Evolutionary conservation across 2,329 filamentous ascomycete genomes (phyloP).

Genomic region (Cladosporium sp.): DNA sequence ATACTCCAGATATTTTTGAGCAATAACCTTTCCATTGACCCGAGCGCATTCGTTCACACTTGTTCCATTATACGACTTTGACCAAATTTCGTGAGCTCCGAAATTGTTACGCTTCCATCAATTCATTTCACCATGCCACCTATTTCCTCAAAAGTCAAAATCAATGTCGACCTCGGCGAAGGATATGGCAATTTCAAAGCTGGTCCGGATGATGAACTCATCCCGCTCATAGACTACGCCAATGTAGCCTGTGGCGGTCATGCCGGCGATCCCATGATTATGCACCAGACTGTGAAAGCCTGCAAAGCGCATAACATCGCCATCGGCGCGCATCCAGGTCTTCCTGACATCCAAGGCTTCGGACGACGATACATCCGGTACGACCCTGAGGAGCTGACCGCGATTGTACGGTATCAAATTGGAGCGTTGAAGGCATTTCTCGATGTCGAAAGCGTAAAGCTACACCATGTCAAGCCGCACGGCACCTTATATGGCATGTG

Average conservation of each 20-base stretch:
- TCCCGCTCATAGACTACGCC: slow-evolving; percentile 61
- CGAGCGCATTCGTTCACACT: neutral
- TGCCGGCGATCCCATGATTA: slow-evolving; percentile 61
- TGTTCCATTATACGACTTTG: neutral
- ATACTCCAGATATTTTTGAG: neutral
- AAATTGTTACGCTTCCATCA: neutral
- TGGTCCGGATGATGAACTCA: slow-evolving; percentile 61
- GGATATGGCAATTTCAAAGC: slow-evolving; percentile 52
- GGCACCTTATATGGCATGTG: slow-evolving; percentile 61
- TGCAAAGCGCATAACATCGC: slow-evolving; percentile 60
- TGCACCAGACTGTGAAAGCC: slow-evolving; percentile 59
- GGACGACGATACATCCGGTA: slow-evolving; percentile 53
- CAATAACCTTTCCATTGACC: neutral
- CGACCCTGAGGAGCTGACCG: slow-evolving; percentile 13
- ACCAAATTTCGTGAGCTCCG: neutral
- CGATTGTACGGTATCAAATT: slow-evolving; percentile 61
- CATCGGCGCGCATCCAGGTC: slow-evolving; percentile 63
- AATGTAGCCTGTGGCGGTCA: slow-evolving; percentile 58
- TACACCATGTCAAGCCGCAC: slow-evolving; percentile 64
- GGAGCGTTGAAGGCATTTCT: slow-evolving; percentile 63
- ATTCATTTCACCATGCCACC: slow-evolving; percentile 42
- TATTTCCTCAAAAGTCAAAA: slow-evolving; percentile 54
- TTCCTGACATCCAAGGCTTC: slow-evolving; percentile 66
- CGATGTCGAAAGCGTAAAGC: slow-evolving; percentile 54
- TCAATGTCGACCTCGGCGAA: slow-evolving; percentile 57